Conservation (phyloP, 2,329 filamentous ascomycete genomes). For the Periconia digitata region DNA sequence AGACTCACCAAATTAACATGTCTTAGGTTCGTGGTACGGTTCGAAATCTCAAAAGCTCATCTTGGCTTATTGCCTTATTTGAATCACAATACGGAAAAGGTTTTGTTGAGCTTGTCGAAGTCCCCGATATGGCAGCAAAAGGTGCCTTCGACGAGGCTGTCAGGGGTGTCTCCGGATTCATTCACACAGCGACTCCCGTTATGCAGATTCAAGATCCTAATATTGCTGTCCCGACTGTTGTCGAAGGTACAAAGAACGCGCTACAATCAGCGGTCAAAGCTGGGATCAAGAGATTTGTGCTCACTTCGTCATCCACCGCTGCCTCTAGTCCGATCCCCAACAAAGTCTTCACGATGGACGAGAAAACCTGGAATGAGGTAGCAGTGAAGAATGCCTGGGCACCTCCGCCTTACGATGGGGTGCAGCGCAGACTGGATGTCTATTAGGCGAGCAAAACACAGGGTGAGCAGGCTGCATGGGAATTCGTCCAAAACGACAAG, state of each 20-base stretch:
- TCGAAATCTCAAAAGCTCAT: constrained; percentile 13
- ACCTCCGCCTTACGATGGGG: constrained; percentile 39
- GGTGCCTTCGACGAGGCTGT: constrained; percentile 18
- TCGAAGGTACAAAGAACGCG: not conserved
- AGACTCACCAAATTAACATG: not conserved
- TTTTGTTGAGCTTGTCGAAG: constrained; percentile 14
- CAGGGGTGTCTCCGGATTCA: constrained; percentile 37
- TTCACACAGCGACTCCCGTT: constrained; percentile 41
- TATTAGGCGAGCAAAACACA: constrained; percentile 47
- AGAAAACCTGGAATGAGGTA: constrained; percentile 31
- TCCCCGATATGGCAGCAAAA: constrained; percentile 18
- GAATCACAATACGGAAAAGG: constrained; percentile 12
- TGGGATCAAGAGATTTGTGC: constrained; percentile 4
- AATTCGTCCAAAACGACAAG: constrained; percentile 45
- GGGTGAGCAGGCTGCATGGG: constrained; percentile 47
- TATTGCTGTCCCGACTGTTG: not conserved
- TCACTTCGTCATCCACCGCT: constrained; percentile 20
- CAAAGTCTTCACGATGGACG: constrained; percentile 9
- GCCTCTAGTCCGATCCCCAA: constrained; percentile 10
- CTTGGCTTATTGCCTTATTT: constrained; percentile 21
- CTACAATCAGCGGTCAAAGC: constrained; percentile 3
- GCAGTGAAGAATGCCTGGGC: constrained; percentile 36
- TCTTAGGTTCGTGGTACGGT: constrained; percentile 23
- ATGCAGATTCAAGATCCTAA: constrained; percentile 18
- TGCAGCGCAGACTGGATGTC: constrained; percentile 39